phyloP scores from a whole-genome alignment of 345 rosid species.

The Schrenkiella parvula region DNA sequence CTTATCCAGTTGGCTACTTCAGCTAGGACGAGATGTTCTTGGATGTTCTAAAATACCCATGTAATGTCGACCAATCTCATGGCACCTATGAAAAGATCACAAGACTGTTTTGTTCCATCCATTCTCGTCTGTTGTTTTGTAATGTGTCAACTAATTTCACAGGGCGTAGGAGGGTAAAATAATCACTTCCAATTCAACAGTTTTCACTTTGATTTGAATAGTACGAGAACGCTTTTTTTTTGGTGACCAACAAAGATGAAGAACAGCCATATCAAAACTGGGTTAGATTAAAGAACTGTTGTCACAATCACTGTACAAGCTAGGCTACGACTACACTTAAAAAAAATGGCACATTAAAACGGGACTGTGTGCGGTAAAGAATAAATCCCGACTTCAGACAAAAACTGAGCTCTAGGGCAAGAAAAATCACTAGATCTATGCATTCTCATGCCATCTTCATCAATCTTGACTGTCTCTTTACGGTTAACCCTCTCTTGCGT shows the following conservation, averaged over 20 bases:
- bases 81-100: no score
- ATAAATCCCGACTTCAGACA: conserved; percentile 43
- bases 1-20: no score
- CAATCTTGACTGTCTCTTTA: neutral
- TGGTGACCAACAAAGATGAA: no score
- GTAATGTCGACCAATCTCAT: no score
- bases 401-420: conserved; percentile 43
- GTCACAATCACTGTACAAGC: conserved; percentile 17
- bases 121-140: no score
- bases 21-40: no score
- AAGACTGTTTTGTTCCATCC: no score
- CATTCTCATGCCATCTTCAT: neutral
- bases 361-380: conserved; percentile 66
- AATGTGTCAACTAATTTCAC: neutral
- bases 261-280: conserved; percentile 4
- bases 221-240: no score
- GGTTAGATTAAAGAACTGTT: conserved; percentile 5
- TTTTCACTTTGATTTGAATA: neutral
- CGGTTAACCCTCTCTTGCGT: neutral
- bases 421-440: neutral
- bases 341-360: conserved; percentile 28
- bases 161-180: no score
- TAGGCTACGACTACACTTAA: neutral
- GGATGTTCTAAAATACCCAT: no score
- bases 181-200: neutral